phyloP scores from a whole-genome alignment of 345 rosid species.

The Lumnitzera littorea region DNA sequence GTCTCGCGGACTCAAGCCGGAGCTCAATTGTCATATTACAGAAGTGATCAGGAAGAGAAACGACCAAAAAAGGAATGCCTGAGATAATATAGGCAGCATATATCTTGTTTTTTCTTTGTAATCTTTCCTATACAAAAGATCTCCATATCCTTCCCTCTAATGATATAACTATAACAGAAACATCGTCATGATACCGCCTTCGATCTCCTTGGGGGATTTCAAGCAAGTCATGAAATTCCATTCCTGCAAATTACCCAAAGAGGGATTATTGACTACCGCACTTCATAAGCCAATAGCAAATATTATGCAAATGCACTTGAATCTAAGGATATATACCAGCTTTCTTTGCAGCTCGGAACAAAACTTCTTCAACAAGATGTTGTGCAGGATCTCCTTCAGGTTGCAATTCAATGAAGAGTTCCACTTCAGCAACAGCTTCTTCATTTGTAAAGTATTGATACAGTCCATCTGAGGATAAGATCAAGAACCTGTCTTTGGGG shows the following conservation, averaged over 20 bases:
- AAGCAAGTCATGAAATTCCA: constrained; percentile 80
- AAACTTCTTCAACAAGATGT: constrained; percentile 80
- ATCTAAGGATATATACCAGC: constrained; percentile 47
- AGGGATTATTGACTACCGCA: neutral
- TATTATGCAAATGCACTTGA: neutral
- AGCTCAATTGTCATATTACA: constrained; percentile 24
- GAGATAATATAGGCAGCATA: neutral
- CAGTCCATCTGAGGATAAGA: constrained; percentile 86
- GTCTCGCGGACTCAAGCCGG: too few species aligned
- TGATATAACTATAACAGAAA: constrained; percentile 81
- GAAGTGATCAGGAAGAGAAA: constrained; percentile 25
- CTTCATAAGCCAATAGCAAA: neutral
- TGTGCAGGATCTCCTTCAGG: constrained; percentile 99
- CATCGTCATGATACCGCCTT: constrained; percentile 85
- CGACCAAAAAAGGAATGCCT: constrained; percentile 24
- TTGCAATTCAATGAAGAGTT: constrained; percentile 72
- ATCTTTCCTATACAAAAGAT: constrained; percentile 67
- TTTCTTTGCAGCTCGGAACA: constrained; percentile 94
- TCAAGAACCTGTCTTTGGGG: constrained; percentile 73
- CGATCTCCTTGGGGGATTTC: constrained; percentile 93
- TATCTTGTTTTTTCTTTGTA: constrained; percentile 17
- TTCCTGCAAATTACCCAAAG: constrained; percentile 41
- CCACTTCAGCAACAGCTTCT: constrained; percentile 87
- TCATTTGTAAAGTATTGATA: constrained; percentile 92
- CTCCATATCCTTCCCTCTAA: constrained; percentile 96